Conservation (phyloP, 805 yeast species). For the Metschnikowia baotianmanensis region DNA sequence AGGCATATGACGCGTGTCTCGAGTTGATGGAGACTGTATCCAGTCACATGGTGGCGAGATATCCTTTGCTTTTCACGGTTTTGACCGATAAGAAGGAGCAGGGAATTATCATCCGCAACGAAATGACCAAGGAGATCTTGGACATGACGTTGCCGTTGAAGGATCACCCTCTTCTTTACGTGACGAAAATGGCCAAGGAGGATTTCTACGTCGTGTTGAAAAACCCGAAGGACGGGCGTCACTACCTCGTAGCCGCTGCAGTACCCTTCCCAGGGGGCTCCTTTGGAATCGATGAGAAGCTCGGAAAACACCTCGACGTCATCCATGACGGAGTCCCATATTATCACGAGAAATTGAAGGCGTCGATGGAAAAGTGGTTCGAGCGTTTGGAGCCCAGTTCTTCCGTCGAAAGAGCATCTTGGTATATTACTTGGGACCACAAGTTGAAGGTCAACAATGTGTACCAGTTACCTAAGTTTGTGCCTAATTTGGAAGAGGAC, state of each 20-base stretch:
- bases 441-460: constrained; percentile 55
- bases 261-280: constrained; percentile 82
- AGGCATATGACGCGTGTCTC: no score
- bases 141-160: constrained; percentile 60
- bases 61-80: no score
- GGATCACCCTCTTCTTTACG: constrained; percentile 61
- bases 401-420: constrained; percentile 72
- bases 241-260: constrained; percentile 68
- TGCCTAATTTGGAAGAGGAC: constrained; percentile 30
- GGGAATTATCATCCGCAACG: constrained; percentile 56
- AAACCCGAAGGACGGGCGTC: constrained; percentile 47
- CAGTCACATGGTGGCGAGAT: no score
- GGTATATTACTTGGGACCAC: constrained; percentile 76
- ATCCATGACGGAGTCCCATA: constrained; percentile 72
- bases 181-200: constrained; percentile 70
- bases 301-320: constrained; percentile 60
- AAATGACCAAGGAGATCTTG: constrained; percentile 58
- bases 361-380: constrained; percentile 75
- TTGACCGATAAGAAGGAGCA: constrained; percentile 36
- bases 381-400: constrained; percentile 56
- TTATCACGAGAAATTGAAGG: constrained; percentile 60
- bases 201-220: constrained; percentile 66
- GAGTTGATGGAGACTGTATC: no score
- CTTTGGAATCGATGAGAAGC: constrained; percentile 57
- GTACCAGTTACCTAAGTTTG: constrained; percentile 50